Evolutionary conservation across 192 early-diverging fungal genomes (phyloP), one percentile per base, ranked within the genome.

Genomic region (Coemansia brasiliensis): DNA sequence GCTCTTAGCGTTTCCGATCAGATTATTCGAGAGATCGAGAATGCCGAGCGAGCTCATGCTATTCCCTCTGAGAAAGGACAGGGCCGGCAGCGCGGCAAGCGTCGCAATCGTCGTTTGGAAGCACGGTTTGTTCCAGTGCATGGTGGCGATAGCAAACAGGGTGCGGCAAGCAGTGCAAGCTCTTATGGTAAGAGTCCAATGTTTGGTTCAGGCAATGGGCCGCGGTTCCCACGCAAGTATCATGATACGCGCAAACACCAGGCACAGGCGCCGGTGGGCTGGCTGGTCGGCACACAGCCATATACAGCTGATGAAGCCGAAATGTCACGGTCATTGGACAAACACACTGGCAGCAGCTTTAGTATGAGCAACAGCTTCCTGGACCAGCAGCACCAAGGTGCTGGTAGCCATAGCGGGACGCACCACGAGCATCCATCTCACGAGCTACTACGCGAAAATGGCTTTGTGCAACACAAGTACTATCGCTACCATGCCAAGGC

Each of bases 401-500:
- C 37, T 1, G 52, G 67, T 45, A 57, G 43, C 39, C 54, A 63
- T 20, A 50, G 38, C n/a, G 70, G 58, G 13, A 55, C 67, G 49
- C 65, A 66, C 40, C 85, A 88, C 37, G 87, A 92, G 82, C 95
- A 98, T 70, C 95, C 95, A 2, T 88, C 85, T 44, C 94, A 96
- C 69, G 93, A 94, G 67, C 82, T 98, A 17, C 75, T 98, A 73
- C 90, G 89, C 54, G 95, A 98, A 79, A 93, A 94, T 70, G 95
- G 95, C n/a, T 98, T 95, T 65, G 82, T 96, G 56, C 93, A 98
- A 82, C 92, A 95, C 78, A 96, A 93, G 70, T 98, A 98, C 74
- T 84, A 88, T 68, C 90, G 94, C 72, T 98, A 92, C 80, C 92
- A 91, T 62, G 88, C 87, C 55, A 91, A 93, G 81, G 95, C 95